Conservation (phyloP, 441 rosid genomes). For the Arabidopsis hybrid region DNA sequence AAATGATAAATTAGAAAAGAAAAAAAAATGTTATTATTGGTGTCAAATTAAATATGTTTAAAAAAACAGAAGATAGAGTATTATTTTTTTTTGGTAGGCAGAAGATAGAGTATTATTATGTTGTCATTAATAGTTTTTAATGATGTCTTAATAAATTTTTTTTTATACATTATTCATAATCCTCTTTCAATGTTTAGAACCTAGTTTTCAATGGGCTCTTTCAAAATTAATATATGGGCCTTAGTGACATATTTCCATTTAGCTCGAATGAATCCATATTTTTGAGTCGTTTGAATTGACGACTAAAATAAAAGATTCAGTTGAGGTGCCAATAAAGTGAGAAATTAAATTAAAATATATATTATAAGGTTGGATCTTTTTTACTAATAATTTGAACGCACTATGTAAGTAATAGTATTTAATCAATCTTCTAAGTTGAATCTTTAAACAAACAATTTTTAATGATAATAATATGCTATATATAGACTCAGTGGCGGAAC, state of each 20-base stretch:
- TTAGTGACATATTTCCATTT: not conserved
- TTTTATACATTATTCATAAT: not conserved
- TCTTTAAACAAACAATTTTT: not conserved
- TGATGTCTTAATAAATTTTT: not conserved
- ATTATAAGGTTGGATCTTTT: slow-evolving; percentile 23
- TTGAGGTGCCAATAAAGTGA: slow-evolving; percentile 29
- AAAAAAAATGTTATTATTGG: too few relatives aligned
- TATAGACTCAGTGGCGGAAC: too few relatives aligned
- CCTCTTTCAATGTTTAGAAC: not conserved
- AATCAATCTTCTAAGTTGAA: slow-evolving; percentile 14
- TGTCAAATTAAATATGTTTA: not conserved
- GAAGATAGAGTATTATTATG: not conserved
- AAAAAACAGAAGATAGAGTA: too few relatives aligned
- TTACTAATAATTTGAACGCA: slow-evolving; percentile 41
- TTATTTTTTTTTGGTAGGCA: too few relatives aligned
- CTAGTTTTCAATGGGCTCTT: not conserved
- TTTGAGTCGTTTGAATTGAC: not conserved
- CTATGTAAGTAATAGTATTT: slow-evolving; percentile 2
- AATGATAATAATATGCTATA: slow-evolving; percentile 15
- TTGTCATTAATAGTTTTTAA: not conserved
- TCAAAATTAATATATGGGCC: not conserved
- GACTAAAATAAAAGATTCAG: slow-evolving; percentile 22
- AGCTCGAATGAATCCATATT: not conserved
- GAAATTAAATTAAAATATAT: slow-evolving; percentile 2
- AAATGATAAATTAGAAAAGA: not conserved